A percentile compares a stretch with the other conserved stretches of the same genome.
Conservation (phyloP, 2,329 filamentous ascomycete species). For the Tolypocladium ovalisporum region DNA sequence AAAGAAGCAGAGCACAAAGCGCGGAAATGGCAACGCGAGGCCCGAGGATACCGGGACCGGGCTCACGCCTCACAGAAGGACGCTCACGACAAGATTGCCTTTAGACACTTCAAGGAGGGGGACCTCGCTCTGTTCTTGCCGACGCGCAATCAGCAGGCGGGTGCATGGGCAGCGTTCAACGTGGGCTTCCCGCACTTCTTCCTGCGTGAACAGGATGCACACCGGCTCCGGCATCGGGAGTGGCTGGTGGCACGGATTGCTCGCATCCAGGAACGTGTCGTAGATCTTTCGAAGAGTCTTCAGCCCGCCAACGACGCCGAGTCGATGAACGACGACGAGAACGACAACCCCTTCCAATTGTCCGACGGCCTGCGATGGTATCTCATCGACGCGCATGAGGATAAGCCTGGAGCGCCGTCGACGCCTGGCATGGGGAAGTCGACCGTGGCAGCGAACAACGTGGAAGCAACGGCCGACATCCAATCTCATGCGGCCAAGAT, state of each 20-base stretch:
- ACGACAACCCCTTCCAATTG: slow-evolving; percentile 94
- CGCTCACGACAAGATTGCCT: slow-evolving; percentile 91
- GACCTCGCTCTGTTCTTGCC: slow-evolving; percentile 90
- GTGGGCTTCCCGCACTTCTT: slow-evolving; percentile 97
- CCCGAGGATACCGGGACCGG: slow-evolving; percentile 77
- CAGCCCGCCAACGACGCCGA: slow-evolving; percentile 37
- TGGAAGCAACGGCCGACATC: slow-evolving; percentile 73
- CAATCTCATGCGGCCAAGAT: slow-evolving; percentile 35
- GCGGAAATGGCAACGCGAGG: slow-evolving; percentile 86
- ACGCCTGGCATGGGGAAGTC: slow-evolving; percentile 87
- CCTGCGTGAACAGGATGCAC: slow-evolving; percentile 80
- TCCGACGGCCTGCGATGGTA: slow-evolving; percentile 96
- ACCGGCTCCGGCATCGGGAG: slow-evolving; percentile 74
- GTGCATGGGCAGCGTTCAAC: slow-evolving; percentile 97
- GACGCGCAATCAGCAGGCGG: slow-evolving; percentile 85
- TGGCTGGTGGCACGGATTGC: slow-evolving; percentile 95
- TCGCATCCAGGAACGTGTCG: slow-evolving; percentile 83
- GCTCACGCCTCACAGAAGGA: slow-evolving; percentile 72
- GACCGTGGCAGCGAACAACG: slow-evolving; percentile 77
- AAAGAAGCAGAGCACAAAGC: slow-evolving; percentile 91
- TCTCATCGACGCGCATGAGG: slow-evolving; percentile 83
- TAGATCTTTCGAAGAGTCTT: slow-evolving; percentile 77
- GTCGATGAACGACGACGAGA: slow-evolving; percentile 53
- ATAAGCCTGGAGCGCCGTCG: slow-evolving; percentile 83
- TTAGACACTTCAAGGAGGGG: slow-evolving; percentile 90